A percentile compares a stretch with the other conserved stretches of the same genome.
Evolutionary conservation across 495 filamentous ascomycete species (phyloP).

Genomic region (Aspergillus wentii): DNA sequence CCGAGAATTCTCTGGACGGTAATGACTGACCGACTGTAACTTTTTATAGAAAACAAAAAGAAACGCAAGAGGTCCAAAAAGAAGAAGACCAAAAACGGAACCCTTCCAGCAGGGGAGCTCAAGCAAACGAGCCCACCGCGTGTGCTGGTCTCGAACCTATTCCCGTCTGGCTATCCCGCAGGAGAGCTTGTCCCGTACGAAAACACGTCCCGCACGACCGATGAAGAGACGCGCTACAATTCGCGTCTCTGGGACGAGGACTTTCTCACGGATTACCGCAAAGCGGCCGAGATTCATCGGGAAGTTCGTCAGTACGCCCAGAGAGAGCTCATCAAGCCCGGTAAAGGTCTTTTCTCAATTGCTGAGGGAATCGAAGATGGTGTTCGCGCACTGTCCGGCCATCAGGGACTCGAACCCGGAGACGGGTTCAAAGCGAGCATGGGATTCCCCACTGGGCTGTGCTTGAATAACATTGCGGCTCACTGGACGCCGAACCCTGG

Average conservation of each 20-base stretch:
- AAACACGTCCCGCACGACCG: conserved; percentile 53
- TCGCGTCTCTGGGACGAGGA: conserved; percentile 48
- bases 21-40: too few relatives aligned
- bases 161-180: conserved; percentile 46
- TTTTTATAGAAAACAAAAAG: too few relatives aligned
- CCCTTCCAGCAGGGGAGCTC: conserved; percentile 12
- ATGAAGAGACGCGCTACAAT: conserved; percentile 52
- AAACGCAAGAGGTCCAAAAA: conserved; percentile 52
- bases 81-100: conserved; percentile 36
- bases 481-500: conserved; percentile 63
- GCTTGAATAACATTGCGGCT: conserved; percentile 55
- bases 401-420: conserved; percentile 55
- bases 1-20: too few relatives aligned
- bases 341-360: conserved; percentile 53
- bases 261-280: conserved; percentile 55
- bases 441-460: conserved; percentile 60
- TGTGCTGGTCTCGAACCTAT: conserved; percentile 46
- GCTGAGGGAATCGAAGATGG: conserved; percentile 59
- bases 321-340: conserved; percentile 50
- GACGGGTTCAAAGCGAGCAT: conserved; percentile 53
- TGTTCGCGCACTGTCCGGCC: conserved; percentile 50
- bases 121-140: conserved; percentile 53
- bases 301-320: conserved; percentile 57
- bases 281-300: conserved; percentile 57
- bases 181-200: conserved; percentile 53